Conservation (phyloP, 1,284 basidiomycete species). For the Sphaerobolus stellatus region DNA sequence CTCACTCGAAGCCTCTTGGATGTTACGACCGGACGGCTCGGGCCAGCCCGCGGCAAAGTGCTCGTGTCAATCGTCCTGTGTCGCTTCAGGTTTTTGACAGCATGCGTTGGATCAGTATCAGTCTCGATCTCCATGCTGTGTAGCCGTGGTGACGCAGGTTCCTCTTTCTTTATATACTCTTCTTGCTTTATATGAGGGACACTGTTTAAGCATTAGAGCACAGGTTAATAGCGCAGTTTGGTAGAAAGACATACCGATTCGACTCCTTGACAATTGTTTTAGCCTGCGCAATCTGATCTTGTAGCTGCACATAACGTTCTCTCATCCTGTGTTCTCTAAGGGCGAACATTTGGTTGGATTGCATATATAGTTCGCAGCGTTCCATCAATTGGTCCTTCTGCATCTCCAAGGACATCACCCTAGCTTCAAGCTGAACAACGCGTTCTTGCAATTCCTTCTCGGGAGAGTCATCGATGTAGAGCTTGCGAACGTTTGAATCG, state of each 20-base stretch:
- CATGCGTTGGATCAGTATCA: too few species aligned
- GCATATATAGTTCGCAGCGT: slow-evolving; percentile 38
- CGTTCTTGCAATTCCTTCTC: slow-evolving; percentile 26
- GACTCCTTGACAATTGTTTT: slow-evolving; percentile 28
- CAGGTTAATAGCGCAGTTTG: too few species aligned
- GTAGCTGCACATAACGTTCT: slow-evolving; percentile 1
- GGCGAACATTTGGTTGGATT: slow-evolving; percentile 28
- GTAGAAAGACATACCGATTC: neutral
- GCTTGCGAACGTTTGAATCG: slow-evolving; percentile 51
- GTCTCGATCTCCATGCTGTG: too few species aligned
- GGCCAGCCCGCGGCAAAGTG: too few species aligned
- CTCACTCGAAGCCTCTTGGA: too few species aligned
- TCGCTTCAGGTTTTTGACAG: too few species aligned
- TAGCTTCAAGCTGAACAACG: slow-evolving; percentile 33
- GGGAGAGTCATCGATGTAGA: slow-evolving; percentile 48
- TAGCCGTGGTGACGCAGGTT: too few species aligned
- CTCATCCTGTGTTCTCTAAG: slow-evolving; percentile 36
- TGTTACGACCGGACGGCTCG: too few species aligned
- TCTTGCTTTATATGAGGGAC: too few species aligned
- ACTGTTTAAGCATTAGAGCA: too few species aligned
- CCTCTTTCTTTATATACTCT: too few species aligned
- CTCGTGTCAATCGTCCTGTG: too few species aligned
- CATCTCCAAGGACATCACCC: slow-evolving; percentile 33
- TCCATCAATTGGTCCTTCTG: slow-evolving; percentile 44
- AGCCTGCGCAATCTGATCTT: slow-evolving; percentile 25